Conservation (phyloP, 1,284 basidiomycete species). For the Coniferiporia weirii region DNA sequence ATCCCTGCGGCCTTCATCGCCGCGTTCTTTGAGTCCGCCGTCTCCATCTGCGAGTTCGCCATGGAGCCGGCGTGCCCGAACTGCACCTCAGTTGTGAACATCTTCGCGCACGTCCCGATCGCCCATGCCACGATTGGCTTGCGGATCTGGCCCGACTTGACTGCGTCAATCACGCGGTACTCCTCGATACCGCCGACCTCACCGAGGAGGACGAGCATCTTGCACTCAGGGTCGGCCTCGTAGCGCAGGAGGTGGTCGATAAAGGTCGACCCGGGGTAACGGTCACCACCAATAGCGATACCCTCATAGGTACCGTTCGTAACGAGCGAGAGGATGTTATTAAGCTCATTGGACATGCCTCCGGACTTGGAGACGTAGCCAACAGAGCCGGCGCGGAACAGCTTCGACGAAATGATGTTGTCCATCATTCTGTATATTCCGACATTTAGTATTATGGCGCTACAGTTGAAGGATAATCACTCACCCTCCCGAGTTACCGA, state of each 20-base stretch:
- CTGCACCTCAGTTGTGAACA: slow-evolving; percentile 99
- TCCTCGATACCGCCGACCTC: slow-evolving; percentile 99
- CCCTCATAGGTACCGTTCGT: slow-evolving; percentile 99
- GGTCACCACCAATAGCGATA: slow-evolving; percentile 99
- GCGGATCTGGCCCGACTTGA: slow-evolving; percentile 90
- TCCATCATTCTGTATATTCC: slow-evolving; percentile 85
- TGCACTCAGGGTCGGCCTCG: slow-evolving; percentile 96
- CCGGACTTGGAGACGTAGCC: slow-evolving; percentile 99
- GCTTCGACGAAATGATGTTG: slow-evolving; percentile 98
- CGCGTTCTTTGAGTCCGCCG: slow-evolving; percentile 95
- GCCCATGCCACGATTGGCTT: slow-evolving; percentile 99
- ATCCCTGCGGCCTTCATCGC: slow-evolving; percentile 96
- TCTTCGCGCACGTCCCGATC: slow-evolving; percentile 99
- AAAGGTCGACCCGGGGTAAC: slow-evolving; percentile 98
- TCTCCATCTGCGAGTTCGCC: slow-evolving; percentile 97
- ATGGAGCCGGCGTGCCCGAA: slow-evolving; percentile 98
- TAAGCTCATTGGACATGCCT: slow-evolving; percentile 99
- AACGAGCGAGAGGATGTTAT: slow-evolving; percentile 97
- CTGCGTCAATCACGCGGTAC: slow-evolving; percentile 98
- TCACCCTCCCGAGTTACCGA: slow-evolving; percentile 96
- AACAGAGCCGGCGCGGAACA: slow-evolving; percentile 96
- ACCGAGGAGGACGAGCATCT: slow-evolving; percentile 97
- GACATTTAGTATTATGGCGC: slow-evolving; percentile 17
- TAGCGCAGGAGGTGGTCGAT: slow-evolving; percentile 98
- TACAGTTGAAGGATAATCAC: slow-evolving; percentile 25